Evolutionary conservation across 768 basidiomycete genomes (phyloP).

Genomic region (Rhizopogon vinicolor): DNA sequence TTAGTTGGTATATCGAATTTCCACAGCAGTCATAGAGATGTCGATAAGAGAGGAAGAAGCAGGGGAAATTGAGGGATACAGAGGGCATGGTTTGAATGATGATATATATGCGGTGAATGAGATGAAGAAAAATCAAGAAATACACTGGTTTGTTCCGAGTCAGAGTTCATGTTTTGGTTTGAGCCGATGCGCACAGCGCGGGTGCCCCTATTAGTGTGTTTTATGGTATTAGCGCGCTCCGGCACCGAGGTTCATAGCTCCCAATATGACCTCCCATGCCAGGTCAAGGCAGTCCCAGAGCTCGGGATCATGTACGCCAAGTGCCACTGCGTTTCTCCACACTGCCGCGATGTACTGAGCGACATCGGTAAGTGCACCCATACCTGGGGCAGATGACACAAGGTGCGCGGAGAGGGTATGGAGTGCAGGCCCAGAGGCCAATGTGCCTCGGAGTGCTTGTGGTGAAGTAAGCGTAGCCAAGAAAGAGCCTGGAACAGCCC

Average conservation of each 20-base stretch:
- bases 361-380: conserved; percentile 44
- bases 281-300: conserved; percentile 66
- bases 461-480: conserved; percentile 25
- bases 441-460: conserved; percentile 31
- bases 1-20: conserved; percentile 23
- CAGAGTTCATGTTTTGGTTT: background rate
- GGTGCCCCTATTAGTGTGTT: conserved; percentile 11
- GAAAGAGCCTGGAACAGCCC: conserved; percentile 26
- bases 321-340: conserved; percentile 66
- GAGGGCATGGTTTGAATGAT: conserved; percentile 13
- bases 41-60: background rate
- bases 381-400: conserved; percentile 38
- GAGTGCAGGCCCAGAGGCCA: conserved; percentile 46
- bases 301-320: conserved; percentile 62
- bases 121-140: conserved; percentile 18
- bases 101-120: conserved; percentile 18
- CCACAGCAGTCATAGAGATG: conserved; percentile 15
- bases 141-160: conserved; percentile 4
- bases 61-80: conserved; percentile 23
- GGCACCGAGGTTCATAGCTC: conserved; percentile 50
- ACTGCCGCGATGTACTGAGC: conserved; percentile 53
- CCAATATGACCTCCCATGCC: conserved; percentile 65
- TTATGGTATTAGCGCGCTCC: conserved; percentile 26
- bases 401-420: conserved; percentile 55
- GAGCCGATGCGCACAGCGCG: conserved; percentile 8